A percentile compares a stretch with the other conserved stretches of the same genome.
phyloP scores from a whole-genome alignment of 139 green algal species.

The Pycnococcus provasolii region DNA sequence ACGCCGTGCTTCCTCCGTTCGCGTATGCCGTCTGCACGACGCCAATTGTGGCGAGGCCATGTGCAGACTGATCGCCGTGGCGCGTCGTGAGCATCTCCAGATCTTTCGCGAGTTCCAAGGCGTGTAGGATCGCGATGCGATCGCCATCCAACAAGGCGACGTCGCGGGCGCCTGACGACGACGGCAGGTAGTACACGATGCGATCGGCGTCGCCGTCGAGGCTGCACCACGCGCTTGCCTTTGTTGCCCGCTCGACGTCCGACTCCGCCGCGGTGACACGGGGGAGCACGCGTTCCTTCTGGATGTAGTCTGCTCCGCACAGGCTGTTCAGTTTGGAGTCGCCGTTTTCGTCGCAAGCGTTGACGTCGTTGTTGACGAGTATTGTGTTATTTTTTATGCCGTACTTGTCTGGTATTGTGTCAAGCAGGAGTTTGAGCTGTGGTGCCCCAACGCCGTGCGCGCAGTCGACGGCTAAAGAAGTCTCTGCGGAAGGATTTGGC shows the following conservation, averaged over 20 bases:
- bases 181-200: slow-evolving; percentile 76
- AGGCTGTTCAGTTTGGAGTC: slow-evolving; percentile 55
- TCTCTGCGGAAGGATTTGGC: no score
- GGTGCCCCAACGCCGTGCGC: slow-evolving; percentile 70
- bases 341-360: no score
- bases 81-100: not conserved
- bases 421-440: no score
- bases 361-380: no score
- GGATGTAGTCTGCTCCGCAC: slow-evolving; percentile 89
- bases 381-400: no score
- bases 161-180: not conserved
- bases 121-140: slow-evolving; percentile 73
- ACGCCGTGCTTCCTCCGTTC: slow-evolving; percentile 77
- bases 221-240: slow-evolving; percentile 42
- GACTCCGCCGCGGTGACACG: slow-evolving; percentile 1
- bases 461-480: slow-evolving; percentile 23
- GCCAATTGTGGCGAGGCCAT: slow-evolving; percentile 43
- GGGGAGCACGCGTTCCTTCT: slow-evolving; percentile 66
- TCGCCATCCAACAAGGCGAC: slow-evolving; percentile 85
- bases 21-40: slow-evolving; percentile 97
- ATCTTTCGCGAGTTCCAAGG: slow-evolving; percentile 26
- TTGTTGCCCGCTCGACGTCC: not conserved
- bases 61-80: no score
- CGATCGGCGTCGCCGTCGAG: slow-evolving; percentile 93
- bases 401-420: no score